These are phyloP conservation scores for Thalassiosira pacifica DNA, from an alignment of 352 stramenopile species.

Conservation along the genomic window DNA sequence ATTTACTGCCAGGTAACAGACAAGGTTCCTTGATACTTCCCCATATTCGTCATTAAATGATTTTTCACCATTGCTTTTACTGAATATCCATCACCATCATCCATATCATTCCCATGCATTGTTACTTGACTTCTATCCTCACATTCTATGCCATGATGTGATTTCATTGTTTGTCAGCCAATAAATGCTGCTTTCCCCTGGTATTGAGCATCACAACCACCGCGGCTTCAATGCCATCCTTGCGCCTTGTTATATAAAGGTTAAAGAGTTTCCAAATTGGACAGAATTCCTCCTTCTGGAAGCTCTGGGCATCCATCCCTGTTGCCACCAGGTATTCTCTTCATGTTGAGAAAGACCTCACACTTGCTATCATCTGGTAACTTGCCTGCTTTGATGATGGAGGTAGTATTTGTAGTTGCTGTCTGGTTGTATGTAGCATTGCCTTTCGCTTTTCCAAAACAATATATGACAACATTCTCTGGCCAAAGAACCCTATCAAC, in stretches of 20 bases:
- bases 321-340: neutral
- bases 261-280: neutral
- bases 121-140: neutral
- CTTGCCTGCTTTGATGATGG: neutral
- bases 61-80: neutral
- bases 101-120: constrained; percentile 7
- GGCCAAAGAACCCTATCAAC: neutral
- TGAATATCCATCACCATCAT: neutral
- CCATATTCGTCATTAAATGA: neutral
- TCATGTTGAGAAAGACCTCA: neutral
- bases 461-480: constrained; percentile 4
- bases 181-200: neutral
- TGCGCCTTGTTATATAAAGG: too few relatives aligned
- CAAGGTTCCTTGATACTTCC: neutral
- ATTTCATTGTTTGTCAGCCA: neutral
- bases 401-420: neutral
- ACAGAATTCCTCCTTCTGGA: too few relatives aligned
- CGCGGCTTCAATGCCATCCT: neutral
- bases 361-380: neutral
- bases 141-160: neutral
- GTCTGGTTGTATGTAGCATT: neutral
- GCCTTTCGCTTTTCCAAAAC: neutral
- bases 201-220: neutral
- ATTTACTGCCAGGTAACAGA: neutral
- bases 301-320: neutral